Percentiles rank a stretch among this genome's conserved stretches.
phyloP scores from a whole-genome alignment of 805 yeast species.

The Myxozyma neglecta region DNA sequence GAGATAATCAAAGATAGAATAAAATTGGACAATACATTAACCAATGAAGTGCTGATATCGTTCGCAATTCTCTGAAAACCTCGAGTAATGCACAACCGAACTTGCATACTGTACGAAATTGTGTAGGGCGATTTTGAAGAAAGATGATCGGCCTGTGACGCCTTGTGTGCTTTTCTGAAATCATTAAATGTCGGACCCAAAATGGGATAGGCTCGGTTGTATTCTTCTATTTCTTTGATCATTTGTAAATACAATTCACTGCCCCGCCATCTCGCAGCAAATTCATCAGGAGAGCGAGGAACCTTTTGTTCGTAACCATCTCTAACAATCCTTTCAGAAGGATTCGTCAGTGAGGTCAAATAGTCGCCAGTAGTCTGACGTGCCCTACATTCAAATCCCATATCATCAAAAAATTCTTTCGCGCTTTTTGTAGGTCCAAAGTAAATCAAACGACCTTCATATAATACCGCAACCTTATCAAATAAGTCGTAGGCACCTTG shows the following conservation, averaged over 20 bases:
- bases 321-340: slow-evolving; percentile 50
- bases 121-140: slow-evolving; percentile 48
- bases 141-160: slow-evolving; percentile 44
- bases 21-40: slow-evolving; percentile 50
- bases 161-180: slow-evolving; percentile 39
- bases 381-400: slow-evolving; percentile 58
- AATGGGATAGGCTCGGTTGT: slow-evolving; percentile 26
- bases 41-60: slow-evolving; percentile 53
- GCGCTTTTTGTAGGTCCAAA: slow-evolving; percentile 52
- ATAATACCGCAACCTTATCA: slow-evolving; percentile 54
- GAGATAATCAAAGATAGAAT: slow-evolving; percentile 61
- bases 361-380: slow-evolving; percentile 54
- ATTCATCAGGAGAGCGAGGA: slow-evolving; percentile 49
- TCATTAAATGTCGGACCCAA: slow-evolving; percentile 34
- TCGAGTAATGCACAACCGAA: slow-evolving; percentile 36
- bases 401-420: slow-evolving; percentile 49
- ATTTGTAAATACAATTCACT: slow-evolving; percentile 47
- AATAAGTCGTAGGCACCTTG: slow-evolving; percentile 56
- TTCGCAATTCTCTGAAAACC: slow-evolving; percentile 53
- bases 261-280: slow-evolving; percentile 49
- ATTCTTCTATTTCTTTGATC: slow-evolving; percentile 48
- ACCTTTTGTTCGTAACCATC: slow-evolving; percentile 50
- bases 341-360: slow-evolving; percentile 44
- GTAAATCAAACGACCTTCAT: slow-evolving; percentile 58
- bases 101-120: slow-evolving; percentile 50